A percentile compares a stretch with the other conserved stretches of the same genome.
Conservation (phyloP, 805 yeast genomes). For the Metschnikowia orientalis region DNA sequence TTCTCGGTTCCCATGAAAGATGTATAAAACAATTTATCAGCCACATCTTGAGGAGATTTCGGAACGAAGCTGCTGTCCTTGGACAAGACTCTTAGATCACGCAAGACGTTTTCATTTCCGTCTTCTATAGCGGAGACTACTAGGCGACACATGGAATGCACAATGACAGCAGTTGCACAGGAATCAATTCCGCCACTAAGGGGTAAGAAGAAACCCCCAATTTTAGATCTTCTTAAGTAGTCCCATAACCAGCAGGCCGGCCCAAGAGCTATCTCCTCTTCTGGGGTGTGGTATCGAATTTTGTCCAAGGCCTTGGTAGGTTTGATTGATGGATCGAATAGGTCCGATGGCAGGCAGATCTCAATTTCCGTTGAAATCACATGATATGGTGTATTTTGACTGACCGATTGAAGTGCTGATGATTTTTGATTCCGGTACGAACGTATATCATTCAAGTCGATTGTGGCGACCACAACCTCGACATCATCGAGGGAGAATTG, state of each 20-base stretch:
- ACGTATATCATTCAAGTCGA: slow-evolving; percentile 88
- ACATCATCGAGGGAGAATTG: slow-evolving; percentile 90
- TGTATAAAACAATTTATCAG: slow-evolving; percentile 75
- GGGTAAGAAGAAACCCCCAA: slow-evolving; percentile 90
- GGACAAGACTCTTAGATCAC: slow-evolving; percentile 68
- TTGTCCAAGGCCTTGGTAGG: slow-evolving; percentile 50
- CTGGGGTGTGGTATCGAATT: slow-evolving; percentile 71
- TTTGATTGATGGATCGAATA: slow-evolving; percentile 55
- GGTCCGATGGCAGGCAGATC: slow-evolving; percentile 53
- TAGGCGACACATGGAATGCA: slow-evolving; percentile 87
- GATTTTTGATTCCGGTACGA: slow-evolving; percentile 73
- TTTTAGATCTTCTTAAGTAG: slow-evolving; percentile 82
- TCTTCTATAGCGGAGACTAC: slow-evolving; percentile 64
- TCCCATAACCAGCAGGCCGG: slow-evolving; percentile 99
- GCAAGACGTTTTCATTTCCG: slow-evolving; percentile 73
- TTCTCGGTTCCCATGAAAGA: slow-evolving; percentile 95
- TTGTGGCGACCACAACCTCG: slow-evolving; percentile 92
- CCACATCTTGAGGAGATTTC: slow-evolving; percentile 66
- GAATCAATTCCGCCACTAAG: slow-evolving; percentile 97
- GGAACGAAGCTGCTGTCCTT: slow-evolving; percentile 64
- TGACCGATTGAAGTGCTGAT: slow-evolving; percentile 68
- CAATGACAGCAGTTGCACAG: slow-evolving; percentile 94
- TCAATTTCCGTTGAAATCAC: slow-evolving; percentile 61
- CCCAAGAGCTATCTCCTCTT: slow-evolving; percentile 95
- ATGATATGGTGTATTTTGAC: slow-evolving; percentile 41